Evolutionary conservation across 1,284 basidiomycete species (phyloP), one percentile per base, ranked within the genome.

Genomic region (Apiotrichum porosum): DNA sequence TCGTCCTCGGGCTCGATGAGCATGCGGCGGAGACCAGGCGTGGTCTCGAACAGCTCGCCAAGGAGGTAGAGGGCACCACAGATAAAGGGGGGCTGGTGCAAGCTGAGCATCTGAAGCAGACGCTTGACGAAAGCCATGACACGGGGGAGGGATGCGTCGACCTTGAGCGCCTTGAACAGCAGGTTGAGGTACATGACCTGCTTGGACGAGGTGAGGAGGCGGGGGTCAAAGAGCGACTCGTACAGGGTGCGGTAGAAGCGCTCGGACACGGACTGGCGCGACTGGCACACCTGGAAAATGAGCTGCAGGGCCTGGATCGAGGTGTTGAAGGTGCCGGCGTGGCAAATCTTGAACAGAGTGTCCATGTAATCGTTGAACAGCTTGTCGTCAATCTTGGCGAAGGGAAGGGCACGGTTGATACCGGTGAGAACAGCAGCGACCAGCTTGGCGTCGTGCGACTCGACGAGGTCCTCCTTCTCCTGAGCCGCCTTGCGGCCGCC

Each of bases 131-230:
- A 84, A 0, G 91, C 89, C 70, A 84, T 84, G 9, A 87, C 80
- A 17, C 91, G 79, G 4, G 65, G 45, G 0, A 71, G 57, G 44
- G 82, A 82, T 12, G 71, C 70, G 64, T 97, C 94, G 3, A 79
- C 79, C 72, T 95, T 95, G 60, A 97, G 75, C 15, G 89, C 85
- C 67, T 91, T 94, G 81, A 95, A 94, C 18, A 97, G 73, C 18
- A 99, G 75, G 69, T 98, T 98, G 57, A 99, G 81, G 71, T 97
- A 98, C 85, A 98, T 89, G 9, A 93, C 90, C 70, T 97, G 92
- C 69, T 98, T 97, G 24, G 86, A 88, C 15, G 91, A 91, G 2
- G 79, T 79, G 15, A 83, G 79, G 6, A 99, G 79, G 12, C 95
- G 83, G 0, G 78, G 76, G 63, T 99, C 94, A 31, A 87, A 81